Percentiles rank a stretch among this genome's conserved stretches.
Conservation (phyloP, 2,329 filamentous ascomycete genomes). For the Pseudopithomyces chartarum region DNA sequence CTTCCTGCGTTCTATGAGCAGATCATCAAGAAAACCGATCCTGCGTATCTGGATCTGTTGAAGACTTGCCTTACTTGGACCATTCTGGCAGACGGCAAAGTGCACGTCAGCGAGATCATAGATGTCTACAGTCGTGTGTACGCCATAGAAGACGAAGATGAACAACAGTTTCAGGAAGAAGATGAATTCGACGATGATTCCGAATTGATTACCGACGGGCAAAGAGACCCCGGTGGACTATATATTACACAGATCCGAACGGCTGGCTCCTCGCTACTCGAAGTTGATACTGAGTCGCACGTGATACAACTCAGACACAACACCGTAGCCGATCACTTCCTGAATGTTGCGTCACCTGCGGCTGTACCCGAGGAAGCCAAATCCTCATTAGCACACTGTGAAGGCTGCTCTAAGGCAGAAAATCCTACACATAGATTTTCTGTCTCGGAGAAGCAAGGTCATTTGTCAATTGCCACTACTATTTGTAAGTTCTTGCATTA, state of each 20-base stretch:
- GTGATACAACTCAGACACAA: constrained; percentile 1
- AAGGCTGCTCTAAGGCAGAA: background rate
- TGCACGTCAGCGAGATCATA: background rate
- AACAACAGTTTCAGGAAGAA: background rate
- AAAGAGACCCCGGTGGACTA: background rate
- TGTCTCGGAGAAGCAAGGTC: background rate
- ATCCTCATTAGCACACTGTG: background rate
- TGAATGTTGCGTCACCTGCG: background rate
- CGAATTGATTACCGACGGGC: background rate
- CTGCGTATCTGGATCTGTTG: background rate
- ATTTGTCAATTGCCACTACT: background rate
- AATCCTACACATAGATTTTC: background rate
- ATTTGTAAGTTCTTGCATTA: background rate
- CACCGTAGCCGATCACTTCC: background rate
- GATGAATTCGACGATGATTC: background rate
- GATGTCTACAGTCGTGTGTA: background rate
- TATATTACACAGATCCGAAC: background rate
- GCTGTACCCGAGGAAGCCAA: background rate
- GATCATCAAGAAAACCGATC: background rate
- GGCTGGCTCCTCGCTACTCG: background rate
- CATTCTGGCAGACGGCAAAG: background rate
- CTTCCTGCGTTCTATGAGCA: background rate
- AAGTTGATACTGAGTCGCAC: background rate
- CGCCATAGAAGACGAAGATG: background rate
- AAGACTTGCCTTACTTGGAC: background rate